These are phyloP conservation scores for Pseudonitzschia multistriata DNA, from an alignment of 108 stramenopile species.

Conservation along the genomic window DNA sequence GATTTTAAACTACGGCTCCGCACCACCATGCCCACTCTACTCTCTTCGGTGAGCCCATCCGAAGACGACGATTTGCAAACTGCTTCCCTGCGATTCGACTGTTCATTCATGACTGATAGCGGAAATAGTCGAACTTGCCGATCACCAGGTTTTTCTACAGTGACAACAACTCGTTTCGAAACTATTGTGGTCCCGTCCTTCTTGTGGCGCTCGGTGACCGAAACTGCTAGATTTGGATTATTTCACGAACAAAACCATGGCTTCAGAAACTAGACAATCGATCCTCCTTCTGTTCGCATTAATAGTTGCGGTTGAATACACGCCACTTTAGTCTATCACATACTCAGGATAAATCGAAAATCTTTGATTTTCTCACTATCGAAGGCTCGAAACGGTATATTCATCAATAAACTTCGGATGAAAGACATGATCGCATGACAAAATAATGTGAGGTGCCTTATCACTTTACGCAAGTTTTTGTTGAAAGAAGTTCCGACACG, in stretches of 20 bases:
- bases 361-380: background rate
- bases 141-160: background rate
- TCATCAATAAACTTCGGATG: background rate
- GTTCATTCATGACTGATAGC: conserved; percentile 5
- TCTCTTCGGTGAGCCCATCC: background rate
- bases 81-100: conserved; percentile 6
- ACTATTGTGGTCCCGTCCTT: conserved; percentile 7
- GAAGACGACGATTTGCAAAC: conserved; percentile 9
- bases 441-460: background rate
- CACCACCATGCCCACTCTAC: background rate
- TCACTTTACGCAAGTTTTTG: background rate
- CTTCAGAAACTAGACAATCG: background rate
- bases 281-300: background rate
- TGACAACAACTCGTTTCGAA: conserved; percentile 6
- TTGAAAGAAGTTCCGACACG: conserved; percentile 39
- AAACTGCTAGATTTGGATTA: conserved; percentile 3
- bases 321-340: no score
- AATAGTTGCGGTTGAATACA: background rate
- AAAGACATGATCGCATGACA: background rate
- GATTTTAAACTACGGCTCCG: conserved; percentile 5
- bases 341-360: background rate
- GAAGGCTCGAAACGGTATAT: background rate
- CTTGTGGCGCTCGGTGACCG: background rate
- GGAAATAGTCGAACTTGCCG: background rate
- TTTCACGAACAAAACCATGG: conserved; percentile 13